Evolutionary conservation across 371 early-diverging fungal species (phyloP).

Genomic region (Mucor mucedo): DNA sequence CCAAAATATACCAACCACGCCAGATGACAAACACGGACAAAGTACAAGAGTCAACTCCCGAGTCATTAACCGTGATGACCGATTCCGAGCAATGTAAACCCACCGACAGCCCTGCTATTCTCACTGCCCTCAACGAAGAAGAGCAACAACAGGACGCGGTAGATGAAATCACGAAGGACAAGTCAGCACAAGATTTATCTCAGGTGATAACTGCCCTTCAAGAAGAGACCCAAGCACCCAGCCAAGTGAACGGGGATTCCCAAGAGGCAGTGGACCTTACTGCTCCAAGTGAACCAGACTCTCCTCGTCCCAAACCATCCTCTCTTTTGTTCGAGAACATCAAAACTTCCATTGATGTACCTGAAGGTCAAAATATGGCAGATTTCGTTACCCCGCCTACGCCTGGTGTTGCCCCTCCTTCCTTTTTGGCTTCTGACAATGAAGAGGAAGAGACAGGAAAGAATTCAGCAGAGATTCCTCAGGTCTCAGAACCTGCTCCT

Average conservation of each 20-base stretch:
- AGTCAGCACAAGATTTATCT: constrained; percentile 14
- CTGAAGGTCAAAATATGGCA: constrained; percentile 51
- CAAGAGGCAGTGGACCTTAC: neutral
- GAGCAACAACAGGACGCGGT: constrained; percentile 11
- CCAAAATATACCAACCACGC: neutral
- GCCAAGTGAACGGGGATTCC: constrained; percentile 13
- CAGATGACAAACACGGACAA: constrained; percentile 9
- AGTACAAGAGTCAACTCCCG: constrained; percentile 5
- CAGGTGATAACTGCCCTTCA: constrained; percentile 18
- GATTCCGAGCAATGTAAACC: neutral
- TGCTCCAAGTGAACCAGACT: constrained; percentile 30
- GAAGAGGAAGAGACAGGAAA: constrained; percentile 1
- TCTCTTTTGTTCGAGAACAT: constrained; percentile 22
- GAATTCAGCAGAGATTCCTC: too few relatives aligned
- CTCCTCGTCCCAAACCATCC: constrained; percentile 25
- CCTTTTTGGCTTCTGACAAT: constrained; percentile 4
- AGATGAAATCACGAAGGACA: constrained; percentile 1
- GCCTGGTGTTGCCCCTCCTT: constrained; percentile 38
- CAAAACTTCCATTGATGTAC: constrained; percentile 28
- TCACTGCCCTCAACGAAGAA: neutral
- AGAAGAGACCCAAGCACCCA: constrained; percentile 14
- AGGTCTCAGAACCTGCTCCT: too few relatives aligned
- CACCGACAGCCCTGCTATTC: neutral
- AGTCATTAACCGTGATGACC: neutral
- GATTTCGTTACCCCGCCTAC: constrained; percentile 52